Evolutionary conservation across 1,284 basidiomycete genomes (phyloP), one percentile per base, ranked within the genome.

Genomic region (Kwoniella shivajii): DNA sequence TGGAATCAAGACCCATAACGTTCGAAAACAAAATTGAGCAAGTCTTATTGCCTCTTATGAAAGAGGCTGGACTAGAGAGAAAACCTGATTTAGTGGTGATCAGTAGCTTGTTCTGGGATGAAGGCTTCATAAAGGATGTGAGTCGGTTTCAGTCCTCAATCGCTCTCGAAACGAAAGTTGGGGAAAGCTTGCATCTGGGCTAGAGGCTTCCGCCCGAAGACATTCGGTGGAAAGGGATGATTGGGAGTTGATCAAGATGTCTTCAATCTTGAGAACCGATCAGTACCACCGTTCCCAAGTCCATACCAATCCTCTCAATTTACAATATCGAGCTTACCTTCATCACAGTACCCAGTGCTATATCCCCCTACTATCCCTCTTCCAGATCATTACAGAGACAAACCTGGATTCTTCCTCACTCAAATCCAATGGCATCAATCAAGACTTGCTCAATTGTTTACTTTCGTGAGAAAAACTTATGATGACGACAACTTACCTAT

Each of bases 401-500:
- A 33, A 47, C 45, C 45, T 34, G 45, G 45, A 22, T 47, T 47
- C 31, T 13, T 36, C 14, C 30, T 36, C 13, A 18, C 10, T 47
- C 45, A 47, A 24, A 47, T 47, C 45, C 45, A 47, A 47, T 47
- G 45, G 45, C 45, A 47, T 34, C 45, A 47, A 16, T 34, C 31
- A 13, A 30, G 45, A 14, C 22, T 47, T 0, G 7, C 30, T 11
- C 11, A 18, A 7, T n/a, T 47, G 14, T 47, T 47, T 10, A 36
- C 30, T 6, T 47, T 22, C 31, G 31, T 47, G 9, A 27, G 31
- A 34, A 20, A 33, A 14, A 47, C 26, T 14, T 47, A 47, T 26
- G 14, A 47, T 36, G 6, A 47, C 11, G 11, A 20, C 20, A 33
- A 47, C 14, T n/a, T 47, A 29, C 45, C 45, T 5, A 6, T 47